Percentiles rank a stretch among this genome's conserved stretches.
These are phyloP conservation scores for Nicotiana sylvestris DNA, from an alignment of 257 asterid genomes.

Conservation along the genomic window DNA sequence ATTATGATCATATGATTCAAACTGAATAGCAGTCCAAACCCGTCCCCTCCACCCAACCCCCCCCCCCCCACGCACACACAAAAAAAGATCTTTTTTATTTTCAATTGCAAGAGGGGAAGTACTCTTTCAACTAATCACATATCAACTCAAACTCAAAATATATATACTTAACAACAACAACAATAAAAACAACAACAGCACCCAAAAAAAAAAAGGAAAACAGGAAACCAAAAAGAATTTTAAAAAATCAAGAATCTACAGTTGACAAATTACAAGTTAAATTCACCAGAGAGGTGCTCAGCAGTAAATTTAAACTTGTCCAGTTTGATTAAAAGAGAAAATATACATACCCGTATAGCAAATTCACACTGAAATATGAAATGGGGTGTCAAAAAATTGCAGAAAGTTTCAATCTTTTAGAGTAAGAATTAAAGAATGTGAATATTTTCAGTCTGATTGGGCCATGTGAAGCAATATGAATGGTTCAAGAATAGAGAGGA, in stretches of 20 bases:
- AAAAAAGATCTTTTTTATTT: neutral
- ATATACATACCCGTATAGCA: neutral
- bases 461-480: neutral
- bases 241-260: neutral
- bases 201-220: neutral
- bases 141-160: constrained; percentile 1
- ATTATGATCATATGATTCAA: neutral
- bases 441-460: neutral
- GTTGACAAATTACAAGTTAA: neutral
- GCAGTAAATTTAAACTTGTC: neutral
- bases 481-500: neutral
- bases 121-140: neutral
- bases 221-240: neutral
- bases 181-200: neutral
- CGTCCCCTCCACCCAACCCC: neutral
- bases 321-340: neutral
- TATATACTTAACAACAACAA: neutral
- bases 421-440: neutral
- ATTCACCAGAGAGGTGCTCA: neutral
- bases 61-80: too few relatives aligned
- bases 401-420: neutral
- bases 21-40: neutral
- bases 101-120: neutral
- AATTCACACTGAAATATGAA: neutral
- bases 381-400: neutral